A percentile compares a stretch with the other conserved stretches of the same genome.
phyloP scores from a whole-genome alignment of 176 grass and related monocot species.

The Panicum miliaceum region DNA sequence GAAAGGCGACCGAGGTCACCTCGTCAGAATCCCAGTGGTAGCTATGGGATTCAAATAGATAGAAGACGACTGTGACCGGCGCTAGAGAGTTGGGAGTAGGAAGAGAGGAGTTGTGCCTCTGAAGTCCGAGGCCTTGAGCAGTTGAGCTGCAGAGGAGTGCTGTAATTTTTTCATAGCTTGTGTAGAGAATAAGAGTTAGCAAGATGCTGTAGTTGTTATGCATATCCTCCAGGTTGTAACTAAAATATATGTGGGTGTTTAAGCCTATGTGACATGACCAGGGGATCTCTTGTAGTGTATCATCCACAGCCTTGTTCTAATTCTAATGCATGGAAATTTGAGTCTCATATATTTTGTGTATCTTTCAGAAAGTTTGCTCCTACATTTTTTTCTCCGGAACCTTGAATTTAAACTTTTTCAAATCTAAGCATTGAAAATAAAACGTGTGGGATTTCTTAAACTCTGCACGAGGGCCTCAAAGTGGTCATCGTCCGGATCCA shows the following conservation, averaged over 20 bases:
- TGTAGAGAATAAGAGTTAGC: conserved; percentile 50
- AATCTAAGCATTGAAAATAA: not conserved
- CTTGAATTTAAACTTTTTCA: not conserved
- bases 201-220: conserved; percentile 30
- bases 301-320: conserved; percentile 4
- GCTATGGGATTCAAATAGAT: conserved; percentile 83
- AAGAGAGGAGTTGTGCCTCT: conserved; percentile 10
- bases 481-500: too few relatives aligned
- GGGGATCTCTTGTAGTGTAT: not conserved
- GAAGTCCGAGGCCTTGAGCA: conserved; percentile 15
- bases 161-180: conserved; percentile 70
- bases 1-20: conserved; percentile 86
- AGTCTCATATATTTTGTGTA: not conserved
- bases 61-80: not conserved
- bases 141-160: conserved; percentile 31
- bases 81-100: conserved; percentile 33
- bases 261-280: not conserved
- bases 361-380: not conserved
- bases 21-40: conserved; percentile 83
- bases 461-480: too few relatives aligned
- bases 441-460: not conserved
- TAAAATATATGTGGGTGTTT: conserved; percentile 34
- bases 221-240: conserved; percentile 31
- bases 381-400: not conserved
- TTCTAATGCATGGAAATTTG: not conserved